Base-by-base conservation (phyloP, 2,329 filamentous ascomycete genomes). In the Arthrinium phaeospermum region DNA sequence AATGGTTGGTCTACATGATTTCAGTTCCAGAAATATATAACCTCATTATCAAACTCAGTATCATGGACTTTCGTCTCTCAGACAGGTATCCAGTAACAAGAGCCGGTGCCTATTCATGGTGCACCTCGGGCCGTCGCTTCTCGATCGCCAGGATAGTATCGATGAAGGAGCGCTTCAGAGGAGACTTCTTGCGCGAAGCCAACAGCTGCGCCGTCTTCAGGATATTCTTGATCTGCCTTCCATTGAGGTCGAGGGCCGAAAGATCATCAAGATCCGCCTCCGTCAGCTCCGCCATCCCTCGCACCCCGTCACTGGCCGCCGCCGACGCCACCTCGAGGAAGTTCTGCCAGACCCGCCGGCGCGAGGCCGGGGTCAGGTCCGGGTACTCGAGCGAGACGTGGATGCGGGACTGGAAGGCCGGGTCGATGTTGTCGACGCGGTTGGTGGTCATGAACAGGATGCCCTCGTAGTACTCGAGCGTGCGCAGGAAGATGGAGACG, bases 221-320 rank as follows among this genome's bases (percentile, higher is more conserved):
- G 12, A 79, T 72, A 70, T 81, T 82, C 71, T 78, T 79, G 72
- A 81, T 81, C 75, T 81, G 79, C 22, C 80, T 74, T 2, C 80
- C 79, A 72, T 82, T 81, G n/a, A 68, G 37, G 0, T 76, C 71
- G 46, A 78, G 75, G 57, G 71, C 57, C 0, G 77, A 75, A 5
- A 79, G 72, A 7, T 64, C 68, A 4, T 74, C 71, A 1, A 79
- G 69, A 0, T 73, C 74, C 10, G 13, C 69, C 30, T 47, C 69
- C 2, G 69, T 10, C 37, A 34, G 73, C 73, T 1, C 75, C 14
- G 45, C 19, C 7, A 24, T 46, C 13, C 7, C 24, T 46, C 24
- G 68, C 68, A 7, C 16, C 1, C 22, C n/a, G n/a, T n/a, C 37
- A 10, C n/a, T n/a, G 46, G 37, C 67, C n/a, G 3, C n/a, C n/a